Evolutionary conservation across 2,329 filamentous ascomycete species (phyloP), one percentile per base, ranked within the genome.

Genomic region (Fusarium burgessii): DNA sequence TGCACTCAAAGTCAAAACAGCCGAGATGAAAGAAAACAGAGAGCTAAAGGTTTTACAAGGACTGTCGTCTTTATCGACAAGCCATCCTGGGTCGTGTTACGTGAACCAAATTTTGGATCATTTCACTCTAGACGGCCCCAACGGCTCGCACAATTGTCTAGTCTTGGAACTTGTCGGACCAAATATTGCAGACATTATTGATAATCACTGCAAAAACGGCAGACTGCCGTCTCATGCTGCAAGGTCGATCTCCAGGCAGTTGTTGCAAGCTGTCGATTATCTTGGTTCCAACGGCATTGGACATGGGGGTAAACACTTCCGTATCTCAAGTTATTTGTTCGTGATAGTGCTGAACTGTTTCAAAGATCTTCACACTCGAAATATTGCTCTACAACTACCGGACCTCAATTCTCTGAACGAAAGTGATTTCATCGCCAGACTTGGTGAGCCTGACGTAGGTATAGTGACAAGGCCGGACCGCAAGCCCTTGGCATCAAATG

Each of bases 231-330:
- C 59, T 4, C 38, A 11, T 17, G 33, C 74, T 52, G 56, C 47
- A 6, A 74, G 58, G 18, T 2, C 2, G 12, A 49, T 76, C 11
- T 41, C 73, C 2, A 57, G 29, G 1, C 71, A 76, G 27, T 20
- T 43, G 9, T n/a, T 76, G 5, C 56, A 58, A 47, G 66, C 64
- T 4, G 20, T 76, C 5, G 68, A 73, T 35, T 68, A 58, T 35
- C 66, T 76, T 7, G 10, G 46, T 4, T 7, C 12, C 5, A 29
- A 64, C 14, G 29, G 42, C 7, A 74, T 76, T 38, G 71, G 57
- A 3, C 74, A 76, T 54, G 71, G 74, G 3, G 74, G 74, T 75
- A 56, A 59, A 38, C n/a, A n/a, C n/a, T n/a, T n/a, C n/a, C n/a
- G n/a, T n/a, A n/a, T n/a, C n/a, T n/a, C n/a, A n/a, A n/a, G n/a